A percentile compares a stretch with the other conserved stretches of the same genome.
phyloP scores from a whole-genome alignment of 139 green algal genomes.

The Yamagishiella unicocca region DNA sequence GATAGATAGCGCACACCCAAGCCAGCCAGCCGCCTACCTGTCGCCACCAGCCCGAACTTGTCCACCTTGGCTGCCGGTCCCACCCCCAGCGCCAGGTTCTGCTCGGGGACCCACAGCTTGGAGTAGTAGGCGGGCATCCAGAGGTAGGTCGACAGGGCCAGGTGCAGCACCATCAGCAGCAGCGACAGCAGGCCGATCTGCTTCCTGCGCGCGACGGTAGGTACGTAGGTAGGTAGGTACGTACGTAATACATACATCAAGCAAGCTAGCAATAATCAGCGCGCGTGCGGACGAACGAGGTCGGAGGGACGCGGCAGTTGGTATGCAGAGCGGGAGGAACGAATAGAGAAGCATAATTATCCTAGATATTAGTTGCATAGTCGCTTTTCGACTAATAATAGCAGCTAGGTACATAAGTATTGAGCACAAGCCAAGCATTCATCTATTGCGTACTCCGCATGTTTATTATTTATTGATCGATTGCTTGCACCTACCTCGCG shows the following conservation, averaged over 20 bases:
- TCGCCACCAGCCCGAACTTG: constrained; percentile 11
- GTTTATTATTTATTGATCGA: neutral
- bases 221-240: neutral
- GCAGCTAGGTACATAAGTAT: neutral
- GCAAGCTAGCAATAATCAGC: too few relatives aligned
- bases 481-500: neutral
- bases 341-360: too few relatives aligned
- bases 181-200: constrained; percentile 43
- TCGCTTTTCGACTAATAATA: too few relatives aligned
- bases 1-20: neutral
- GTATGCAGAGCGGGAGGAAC: neutral
- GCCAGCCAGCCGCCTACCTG: neutral
- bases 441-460: neutral
- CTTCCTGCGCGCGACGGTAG: neutral
- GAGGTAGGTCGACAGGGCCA: constrained; percentile 44
- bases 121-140: constrained; percentile 50
- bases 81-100: neutral
- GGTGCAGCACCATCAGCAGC: constrained; percentile 11
- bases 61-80: neutral
- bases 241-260: too few relatives aligned
- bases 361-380: too few relatives aligned
- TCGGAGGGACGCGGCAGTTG: too few relatives aligned
- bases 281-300: neutral
- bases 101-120: constrained; percentile 37
- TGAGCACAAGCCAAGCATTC: neutral